Evolutionary conservation across 108 stramenopile species (phyloP).

Genomic region (Nitzschia sp.): DNA sequence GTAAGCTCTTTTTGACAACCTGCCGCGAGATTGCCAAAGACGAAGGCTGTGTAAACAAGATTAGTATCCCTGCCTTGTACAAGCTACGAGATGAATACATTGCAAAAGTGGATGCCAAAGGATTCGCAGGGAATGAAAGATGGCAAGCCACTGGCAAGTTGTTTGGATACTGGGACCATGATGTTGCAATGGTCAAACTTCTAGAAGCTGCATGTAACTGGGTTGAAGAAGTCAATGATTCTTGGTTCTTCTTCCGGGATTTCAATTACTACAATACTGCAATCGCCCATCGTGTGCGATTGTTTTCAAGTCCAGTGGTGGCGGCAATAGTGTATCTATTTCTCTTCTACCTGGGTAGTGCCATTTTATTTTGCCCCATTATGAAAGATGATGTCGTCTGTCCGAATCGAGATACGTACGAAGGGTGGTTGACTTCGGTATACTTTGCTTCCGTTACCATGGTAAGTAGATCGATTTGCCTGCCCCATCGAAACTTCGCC

Average conservation of each 20-base stretch:
- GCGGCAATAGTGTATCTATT: not conserved
- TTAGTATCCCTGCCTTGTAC: conserved; percentile 7
- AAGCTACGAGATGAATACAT: conserved; percentile 18
- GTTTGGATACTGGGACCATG: conserved; percentile 33
- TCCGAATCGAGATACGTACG: conserved; percentile 8
- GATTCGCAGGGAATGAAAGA: not conserved
- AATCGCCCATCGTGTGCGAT: conserved; percentile 28
- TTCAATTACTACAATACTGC: conserved; percentile 45
- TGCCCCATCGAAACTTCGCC: no score
- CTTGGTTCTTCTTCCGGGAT: conserved; percentile 55
- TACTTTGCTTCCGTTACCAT: conserved; percentile 51
- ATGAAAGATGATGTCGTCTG: conserved; percentile 44
- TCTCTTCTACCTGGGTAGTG: conserved; percentile 39
- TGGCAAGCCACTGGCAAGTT: not conserved
- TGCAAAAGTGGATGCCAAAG: conserved; percentile 8
- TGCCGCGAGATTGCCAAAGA: conserved; percentile 32
- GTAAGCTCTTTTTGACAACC: conserved; percentile 33
- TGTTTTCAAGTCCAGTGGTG: conserved; percentile 13
- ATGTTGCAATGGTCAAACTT: conserved; percentile 25
- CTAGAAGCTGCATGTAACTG: conserved; percentile 28
- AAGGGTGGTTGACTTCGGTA: conserved; percentile 28
- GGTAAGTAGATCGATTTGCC: no score
- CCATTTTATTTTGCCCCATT: conserved; percentile 53
- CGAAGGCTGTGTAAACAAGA: conserved; percentile 11
- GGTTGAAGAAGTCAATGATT: conserved; percentile 24